These are phyloP conservation scores for Calonectria multiphialidica DNA, from an alignment of 2,329 filamentous ascomycete species.

Conservation along the genomic window DNA sequence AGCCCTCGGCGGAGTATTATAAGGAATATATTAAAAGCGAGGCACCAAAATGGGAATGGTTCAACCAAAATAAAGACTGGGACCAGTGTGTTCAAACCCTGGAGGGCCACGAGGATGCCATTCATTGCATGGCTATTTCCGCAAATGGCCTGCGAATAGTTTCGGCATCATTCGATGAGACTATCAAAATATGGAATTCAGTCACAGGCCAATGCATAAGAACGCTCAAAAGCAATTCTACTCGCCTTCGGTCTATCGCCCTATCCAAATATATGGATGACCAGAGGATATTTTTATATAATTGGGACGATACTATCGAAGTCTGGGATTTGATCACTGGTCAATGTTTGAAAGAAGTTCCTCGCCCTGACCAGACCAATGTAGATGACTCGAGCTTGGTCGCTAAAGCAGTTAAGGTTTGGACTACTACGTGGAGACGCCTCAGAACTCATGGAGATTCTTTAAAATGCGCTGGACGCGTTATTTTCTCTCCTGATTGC, in stretches of 20 bases:
- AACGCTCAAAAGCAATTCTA: not conserved
- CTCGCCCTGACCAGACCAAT: not conserved
- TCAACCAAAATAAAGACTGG: not conserved
- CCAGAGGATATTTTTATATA: not conserved
- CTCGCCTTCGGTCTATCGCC: fast-evolving
- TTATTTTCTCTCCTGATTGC: not conserved
- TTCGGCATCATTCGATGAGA: not conserved
- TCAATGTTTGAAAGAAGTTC: not conserved
- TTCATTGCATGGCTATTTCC: not conserved
- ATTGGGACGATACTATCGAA: not conserved
- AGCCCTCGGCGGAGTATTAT: not conserved
- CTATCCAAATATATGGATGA: not conserved
- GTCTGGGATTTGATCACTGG: not conserved
- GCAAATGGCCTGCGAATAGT: not conserved
- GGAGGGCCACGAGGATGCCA: not conserved
- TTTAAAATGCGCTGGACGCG: not conserved
- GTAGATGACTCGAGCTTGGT: not conserved
- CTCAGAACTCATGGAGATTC: too few relatives aligned
- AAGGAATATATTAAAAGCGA: not conserved
- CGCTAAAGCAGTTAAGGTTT: not conserved
- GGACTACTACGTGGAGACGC: not conserved
- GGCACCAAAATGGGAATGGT: not conserved
- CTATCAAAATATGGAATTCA: not conserved
- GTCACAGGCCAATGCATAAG: not conserved
- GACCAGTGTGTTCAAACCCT: not conserved